Base-by-base conservation (phyloP, 805 yeast genomes). In the Saturnispora ahearnii region DNA sequence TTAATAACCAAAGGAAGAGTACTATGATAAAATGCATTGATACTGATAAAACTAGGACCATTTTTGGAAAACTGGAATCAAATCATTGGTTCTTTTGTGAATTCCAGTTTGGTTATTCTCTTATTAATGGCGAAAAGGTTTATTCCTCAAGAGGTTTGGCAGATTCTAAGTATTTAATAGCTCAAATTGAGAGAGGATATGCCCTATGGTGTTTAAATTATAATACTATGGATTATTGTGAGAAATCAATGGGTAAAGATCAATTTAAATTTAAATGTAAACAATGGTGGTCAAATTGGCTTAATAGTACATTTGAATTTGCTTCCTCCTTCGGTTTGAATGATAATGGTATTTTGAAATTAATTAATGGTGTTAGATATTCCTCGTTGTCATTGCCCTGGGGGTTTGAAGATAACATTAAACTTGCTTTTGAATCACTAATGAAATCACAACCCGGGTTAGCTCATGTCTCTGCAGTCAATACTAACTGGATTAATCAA, bases 271-370 rank as follows among this genome's bases (percentile, higher is more conserved):
- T 13, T 8, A n/a, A 41, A 15, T 40, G 52, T 1, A 48, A 41
- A 13, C 48, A 52, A 18, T 71, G 74, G 74, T 72, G 73, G 73
- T 50, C 41, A 3, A 49, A 48, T 2, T 72, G 74, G 73, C 50
- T 66, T 3, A 40, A n/a, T 2, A 59, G 62, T 48, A 56, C 59
- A 32, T 63, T 65, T 28, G 63, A 60, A 34, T 58, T 57, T 34
- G 31, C 37, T 8, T 57, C 61, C 4, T 57, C 56, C 24, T 65
- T 53, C 41, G 54, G 58, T 10, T 33, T 69, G 13, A 51, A 51
- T 11, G 68, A 63, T 43, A 60, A 66, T 48, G 75, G 74, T 0
- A 46, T 63, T n/a, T 45, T 68, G 42, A 68, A 64, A 45, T 33
- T 64, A 28, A 51, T 63, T 5, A 43, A 61, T 11, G 66, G 67